Base-by-base conservation (phyloP, 768 basidiomycete species). In the Boletus vinaceobasis region DNA sequence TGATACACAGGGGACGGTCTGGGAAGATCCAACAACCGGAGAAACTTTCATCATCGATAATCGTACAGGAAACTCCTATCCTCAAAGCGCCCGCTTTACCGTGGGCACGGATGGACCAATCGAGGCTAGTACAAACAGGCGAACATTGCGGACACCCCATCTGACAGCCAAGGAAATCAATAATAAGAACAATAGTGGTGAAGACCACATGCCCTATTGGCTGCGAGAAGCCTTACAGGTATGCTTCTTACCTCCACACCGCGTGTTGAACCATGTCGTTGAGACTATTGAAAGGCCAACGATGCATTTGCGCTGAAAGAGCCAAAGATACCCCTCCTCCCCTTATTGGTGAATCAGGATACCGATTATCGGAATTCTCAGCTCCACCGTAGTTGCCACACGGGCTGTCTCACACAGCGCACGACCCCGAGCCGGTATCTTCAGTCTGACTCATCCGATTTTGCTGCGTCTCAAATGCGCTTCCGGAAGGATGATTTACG, bases 11-110 rank as follows among this genome's bases (percentile, higher is more conserved):
- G 57, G 53, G 53, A 46, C 29, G 13, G 35, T 71, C 21, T 89
- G 88, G 87, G 78, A 71, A 31, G 87, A 93, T 72, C 79, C 82
- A n/a, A 68, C 60, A 14, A 87, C 85, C 5, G 78, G 81, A 14
- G 74, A 83, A 64, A 71, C 67, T 3, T 87, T 84, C 63, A 53
- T 80, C n/a, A 71, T 91, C 15, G 82, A 93, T 64, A 65, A 68
- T n/a, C 77, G 82, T 48, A 89, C 87, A 10, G 88, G 88, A 10
- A 83, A 89, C 65, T 90, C 87, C 8, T 76, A 77, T 67, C 71
- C 71, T 31, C 71, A 68, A 56, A 57, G 60, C 26, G 57, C 57
- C 35, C 56, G 38, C 54, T 60, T 38, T 49, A 32, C 26, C 50
- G 47, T 53, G 35, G 51, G 35, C 36, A 38, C 38, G 40, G 48